These are phyloP conservation scores for Amoebophrya sp. DNA, from an alignment of 169 alveolate genomes.

Conservation along the genomic window DNA sequence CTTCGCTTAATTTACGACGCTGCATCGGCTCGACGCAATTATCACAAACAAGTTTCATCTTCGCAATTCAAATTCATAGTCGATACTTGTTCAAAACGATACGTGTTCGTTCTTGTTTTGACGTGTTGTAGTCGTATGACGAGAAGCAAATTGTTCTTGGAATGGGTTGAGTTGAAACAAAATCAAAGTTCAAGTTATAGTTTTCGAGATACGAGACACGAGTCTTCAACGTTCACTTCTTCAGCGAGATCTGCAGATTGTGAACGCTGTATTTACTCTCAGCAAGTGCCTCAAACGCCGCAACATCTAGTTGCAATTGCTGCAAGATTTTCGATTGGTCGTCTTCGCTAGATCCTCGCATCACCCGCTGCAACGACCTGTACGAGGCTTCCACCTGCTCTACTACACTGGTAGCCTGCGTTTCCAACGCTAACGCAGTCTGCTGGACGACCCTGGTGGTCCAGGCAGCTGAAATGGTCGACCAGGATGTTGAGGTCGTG, in stretches of 20 bases:
- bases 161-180: too few species aligned
- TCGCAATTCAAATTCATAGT: not conserved
- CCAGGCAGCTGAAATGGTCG: not conserved
- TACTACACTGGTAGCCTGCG: not conserved
- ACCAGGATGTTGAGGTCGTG: not conserved
- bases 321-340: not conserved
- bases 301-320: not conserved
- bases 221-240: not conserved
- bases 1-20: too few species aligned
- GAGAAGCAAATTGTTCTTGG: too few species aligned
- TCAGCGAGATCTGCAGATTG: not conserved
- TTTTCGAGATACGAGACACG: not conserved
- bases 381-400: not conserved
- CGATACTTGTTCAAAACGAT: not conserved
- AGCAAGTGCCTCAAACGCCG: not conserved
- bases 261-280: too few species aligned
- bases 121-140: too few species aligned
- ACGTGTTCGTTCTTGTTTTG: not conserved
- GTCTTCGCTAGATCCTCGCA: not conserved
- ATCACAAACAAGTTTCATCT: too few species aligned
- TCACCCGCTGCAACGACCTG: not conserved
- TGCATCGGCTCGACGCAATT: too few species aligned
- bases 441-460: not conserved
- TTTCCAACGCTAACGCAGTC: not conserved
- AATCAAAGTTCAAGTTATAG: not conserved